These are phyloP conservation scores for Hyaloscypha bicolor DNA, from an alignment of 495 filamentous ascomycete genomes.

Conservation along the genomic window DNA sequence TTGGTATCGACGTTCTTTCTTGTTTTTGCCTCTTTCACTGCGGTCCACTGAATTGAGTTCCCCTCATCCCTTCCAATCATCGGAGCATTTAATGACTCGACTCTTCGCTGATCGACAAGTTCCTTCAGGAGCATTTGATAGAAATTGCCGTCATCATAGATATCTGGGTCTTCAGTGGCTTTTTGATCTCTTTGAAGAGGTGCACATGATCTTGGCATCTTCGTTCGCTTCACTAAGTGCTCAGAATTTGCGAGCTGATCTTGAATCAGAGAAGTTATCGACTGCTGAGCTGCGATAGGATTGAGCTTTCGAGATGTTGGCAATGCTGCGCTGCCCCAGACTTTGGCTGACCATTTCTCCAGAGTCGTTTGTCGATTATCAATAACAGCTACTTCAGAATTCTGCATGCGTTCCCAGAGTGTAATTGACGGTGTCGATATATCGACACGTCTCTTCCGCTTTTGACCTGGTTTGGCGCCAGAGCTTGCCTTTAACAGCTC, in stretches of 20 bases:
- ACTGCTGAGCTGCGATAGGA: conserved; percentile 52
- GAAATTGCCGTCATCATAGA: conserved; percentile 94
- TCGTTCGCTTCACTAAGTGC: conserved; percentile 67
- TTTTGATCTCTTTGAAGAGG: conserved; percentile 62
- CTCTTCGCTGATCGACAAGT: conserved; percentile 81
- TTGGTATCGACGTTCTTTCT: conserved; percentile 87
- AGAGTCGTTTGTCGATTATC: conserved; percentile 57
- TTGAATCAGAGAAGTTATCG: conserved; percentile 71
- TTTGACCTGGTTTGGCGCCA: conserved; percentile 46
- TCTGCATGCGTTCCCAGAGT: conserved; percentile 74
- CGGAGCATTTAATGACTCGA: conserved; percentile 50
- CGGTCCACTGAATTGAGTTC: conserved; percentile 53
- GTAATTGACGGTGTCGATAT: conserved; percentile 55
- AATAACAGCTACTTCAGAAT: conserved; percentile 53
- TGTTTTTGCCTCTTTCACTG: conserved; percentile 78
- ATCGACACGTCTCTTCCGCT: conserved; percentile 57
- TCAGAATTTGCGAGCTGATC: conserved; percentile 71
- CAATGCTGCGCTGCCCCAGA: conserved; percentile 47
- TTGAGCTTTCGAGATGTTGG: conserved; percentile 55
- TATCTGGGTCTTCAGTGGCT: conserved; percentile 50
- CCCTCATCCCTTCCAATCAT: conserved; percentile 37
- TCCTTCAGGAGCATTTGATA: conserved; percentile 92
- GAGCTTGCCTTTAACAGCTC: conserved; percentile 48
- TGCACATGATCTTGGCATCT: conserved; percentile 70
- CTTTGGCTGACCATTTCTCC: conserved; percentile 70